A percentile compares a stretch with the other conserved stretches of the same genome.
Conservation (phyloP, 176 grass and related monocot genomes). For the Thinopyrum elongatum region DNA sequence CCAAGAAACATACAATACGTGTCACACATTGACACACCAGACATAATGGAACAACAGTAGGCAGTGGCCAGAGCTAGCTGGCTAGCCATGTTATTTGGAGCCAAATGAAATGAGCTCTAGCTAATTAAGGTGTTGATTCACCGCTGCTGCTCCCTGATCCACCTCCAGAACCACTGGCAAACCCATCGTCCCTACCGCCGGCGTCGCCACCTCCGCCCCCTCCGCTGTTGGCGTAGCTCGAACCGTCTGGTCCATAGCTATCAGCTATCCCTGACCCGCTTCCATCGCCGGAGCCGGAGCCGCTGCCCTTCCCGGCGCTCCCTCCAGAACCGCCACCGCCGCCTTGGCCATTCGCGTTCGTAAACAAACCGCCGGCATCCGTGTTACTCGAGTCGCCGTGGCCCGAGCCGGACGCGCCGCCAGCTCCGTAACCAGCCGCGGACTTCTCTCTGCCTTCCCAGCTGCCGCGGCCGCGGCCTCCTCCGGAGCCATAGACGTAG, state of each 20-base stretch:
- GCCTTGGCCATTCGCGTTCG: background rate
- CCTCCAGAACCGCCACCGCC: background rate
- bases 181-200: constrained; percentile 14
- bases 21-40: too few relatives aligned
- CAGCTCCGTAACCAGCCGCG: background rate
- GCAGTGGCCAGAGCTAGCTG: too few relatives aligned
- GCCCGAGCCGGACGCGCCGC: background rate
- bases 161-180: background rate
- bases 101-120: background rate
- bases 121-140: background rate
- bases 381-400: background rate
- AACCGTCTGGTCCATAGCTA: background rate
- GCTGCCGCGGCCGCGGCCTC: background rate
- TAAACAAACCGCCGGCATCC: background rate
- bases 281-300: background rate
- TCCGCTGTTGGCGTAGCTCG: background rate
- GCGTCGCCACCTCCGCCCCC: background rate
- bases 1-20: too few relatives aligned
- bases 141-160: background rate
- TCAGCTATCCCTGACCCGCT: background rate
- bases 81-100: background rate
- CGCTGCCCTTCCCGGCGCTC: background rate
- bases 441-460: background rate
- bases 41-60: too few relatives aligned
- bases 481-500: background rate